A percentile compares a stretch with the other conserved stretches of the same genome.
These are phyloP conservation scores for Emmonsia crescens DNA, from an alignment of 2,329 filamentous ascomycete species.

Conservation along the genomic window DNA sequence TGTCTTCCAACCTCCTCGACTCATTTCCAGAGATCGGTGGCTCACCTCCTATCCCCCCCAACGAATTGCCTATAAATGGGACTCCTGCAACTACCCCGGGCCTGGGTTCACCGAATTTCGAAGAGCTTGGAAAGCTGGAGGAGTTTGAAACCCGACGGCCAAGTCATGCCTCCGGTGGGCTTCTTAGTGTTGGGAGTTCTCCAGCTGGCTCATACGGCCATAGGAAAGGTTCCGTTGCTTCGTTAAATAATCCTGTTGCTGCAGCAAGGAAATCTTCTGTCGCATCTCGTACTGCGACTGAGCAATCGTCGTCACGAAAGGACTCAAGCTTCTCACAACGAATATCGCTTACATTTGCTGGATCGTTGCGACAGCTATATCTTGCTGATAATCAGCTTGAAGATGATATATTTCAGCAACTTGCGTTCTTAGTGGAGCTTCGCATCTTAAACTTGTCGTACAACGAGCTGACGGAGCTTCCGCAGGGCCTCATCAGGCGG, in stretches of 20 bases:
- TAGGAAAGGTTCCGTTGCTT: constrained; percentile 76
- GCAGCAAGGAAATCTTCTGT: constrained; percentile 77
- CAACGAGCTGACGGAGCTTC: constrained; percentile 88
- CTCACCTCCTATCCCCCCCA: constrained; percentile 52
- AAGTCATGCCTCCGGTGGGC: constrained; percentile 70
- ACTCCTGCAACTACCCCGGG: constrained; percentile 38
- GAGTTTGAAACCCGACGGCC: constrained; percentile 58
- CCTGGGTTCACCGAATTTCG: constrained; percentile 58
- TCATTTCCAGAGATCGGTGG: constrained; percentile 72
- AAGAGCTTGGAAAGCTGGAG: constrained; percentile 61
- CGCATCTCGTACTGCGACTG: constrained; percentile 55
- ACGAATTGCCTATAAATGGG: constrained; percentile 16
- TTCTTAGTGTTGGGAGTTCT: constrained; percentile 65
- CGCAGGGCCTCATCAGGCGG: constrained; percentile 72
- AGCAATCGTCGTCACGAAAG: constrained; percentile 56
- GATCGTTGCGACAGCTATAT: constrained; percentile 71
- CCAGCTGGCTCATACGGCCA: constrained; percentile 44
- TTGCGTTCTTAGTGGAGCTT: constrained; percentile 70
- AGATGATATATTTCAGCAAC: constrained; percentile 89
- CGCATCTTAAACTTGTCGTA: constrained; percentile 88
- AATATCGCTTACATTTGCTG: constrained; percentile 75
- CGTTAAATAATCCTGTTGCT: constrained; percentile 63
- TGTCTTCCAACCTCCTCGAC: constrained; percentile 87
- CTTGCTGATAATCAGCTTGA: constrained; percentile 89
- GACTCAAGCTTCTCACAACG: constrained; percentile 78